Percentiles rank a stretch among this genome's conserved stretches.
phyloP scores from a whole-genome alignment of 495 filamentous ascomycete genomes.

The Polyplosphaeria fusca region DNA sequence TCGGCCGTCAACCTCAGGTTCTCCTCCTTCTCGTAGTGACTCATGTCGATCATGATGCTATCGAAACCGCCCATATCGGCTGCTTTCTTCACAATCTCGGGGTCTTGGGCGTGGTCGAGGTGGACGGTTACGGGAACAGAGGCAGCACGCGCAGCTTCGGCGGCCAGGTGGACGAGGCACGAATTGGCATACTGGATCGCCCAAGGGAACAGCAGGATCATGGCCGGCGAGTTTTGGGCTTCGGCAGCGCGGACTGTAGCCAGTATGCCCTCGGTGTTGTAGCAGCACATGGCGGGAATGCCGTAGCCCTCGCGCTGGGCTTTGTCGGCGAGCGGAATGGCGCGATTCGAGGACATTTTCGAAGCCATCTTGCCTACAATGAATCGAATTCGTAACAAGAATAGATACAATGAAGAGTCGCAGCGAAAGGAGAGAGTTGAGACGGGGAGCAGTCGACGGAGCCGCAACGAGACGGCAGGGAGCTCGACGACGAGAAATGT shows the following conservation, averaged over 20 bases:
- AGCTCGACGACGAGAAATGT: too few relatives aligned
- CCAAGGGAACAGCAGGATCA: constrained; percentile 88
- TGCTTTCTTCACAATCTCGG: constrained; percentile 65
- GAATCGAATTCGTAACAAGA: too few relatives aligned
- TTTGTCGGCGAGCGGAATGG: constrained; percentile 64
- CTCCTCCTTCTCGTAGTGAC: constrained; percentile 74
- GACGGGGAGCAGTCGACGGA: too few relatives aligned
- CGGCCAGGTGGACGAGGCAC: constrained; percentile 61
- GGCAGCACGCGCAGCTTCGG: constrained; percentile 60
- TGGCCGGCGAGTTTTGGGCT: constrained; percentile 66
- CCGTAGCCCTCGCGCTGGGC: constrained; percentile 44
- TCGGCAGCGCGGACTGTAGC: constrained; percentile 76
- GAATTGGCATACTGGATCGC: constrained; percentile 67
- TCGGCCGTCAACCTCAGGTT: constrained; percentile 71
- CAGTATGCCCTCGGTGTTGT: constrained; percentile 82
- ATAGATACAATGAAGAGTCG: too few relatives aligned
- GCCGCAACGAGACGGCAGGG: too few relatives aligned
- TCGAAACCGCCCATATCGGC: constrained; percentile 68
- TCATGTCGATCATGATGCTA: constrained; percentile 56
- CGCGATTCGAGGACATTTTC: constrained; percentile 59
- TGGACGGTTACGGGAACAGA: constrained; percentile 69
- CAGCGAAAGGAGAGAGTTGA: too few relatives aligned
- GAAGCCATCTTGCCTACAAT: constrained; percentile 34
- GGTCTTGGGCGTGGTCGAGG: constrained; percentile 72
- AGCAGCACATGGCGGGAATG: constrained; percentile 43